Base-by-base conservation (phyloP, 1,284 basidiomycete genomes). In the Blastosporella zonata region DNA sequence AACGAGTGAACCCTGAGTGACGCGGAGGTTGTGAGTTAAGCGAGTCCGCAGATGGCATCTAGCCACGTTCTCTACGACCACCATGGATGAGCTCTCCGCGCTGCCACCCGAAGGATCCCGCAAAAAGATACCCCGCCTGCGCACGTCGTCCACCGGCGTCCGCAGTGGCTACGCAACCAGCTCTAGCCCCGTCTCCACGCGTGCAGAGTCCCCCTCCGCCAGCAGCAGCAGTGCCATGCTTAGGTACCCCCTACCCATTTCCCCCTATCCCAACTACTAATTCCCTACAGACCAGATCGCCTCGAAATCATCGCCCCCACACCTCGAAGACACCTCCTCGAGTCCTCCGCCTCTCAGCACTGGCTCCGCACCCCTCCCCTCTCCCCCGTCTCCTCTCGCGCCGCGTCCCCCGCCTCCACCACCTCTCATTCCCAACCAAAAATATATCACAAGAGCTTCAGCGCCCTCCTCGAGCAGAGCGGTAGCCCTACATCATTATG, bases 271-370 rank as follows among this genome's bases (percentile, higher is more conserved):
- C n/a, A 6, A 12, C 4, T 28, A n/a, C 23, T 42, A 6, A 50
- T 27, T 3, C 18, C 28, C 15, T 13, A 23, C 52, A 55, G 55
- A 50, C 43, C 46, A 2, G 70, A 48, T n/a, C 47, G 53, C 33
- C 61, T 71, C 1, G 71, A 78, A 56, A 83, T 84, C 40, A 62
- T 79, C 35, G 72, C 82, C 1, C 82, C 82, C 0, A 72, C 73
- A 28, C 82, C 82, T 17, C 74, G 74, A 10, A 68, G 79, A 28
- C 78, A 82, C 56, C 66, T 79, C 41, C 65, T 81, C 12, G 76
- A 82, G 47, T 71, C 68, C 44, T 70, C 70, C 15, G 71, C 74
- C 47, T 72, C 73, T 53, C 72, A 74, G 52, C 71, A 74, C 35
- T 81, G 80, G 75, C 67, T 82, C n/a, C 67, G 68, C 41, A 68